These are phyloP conservation scores for Paramecium bursaria DNA, from an alignment of 73 alveolate genomes.

Conservation along the genomic window DNA sequence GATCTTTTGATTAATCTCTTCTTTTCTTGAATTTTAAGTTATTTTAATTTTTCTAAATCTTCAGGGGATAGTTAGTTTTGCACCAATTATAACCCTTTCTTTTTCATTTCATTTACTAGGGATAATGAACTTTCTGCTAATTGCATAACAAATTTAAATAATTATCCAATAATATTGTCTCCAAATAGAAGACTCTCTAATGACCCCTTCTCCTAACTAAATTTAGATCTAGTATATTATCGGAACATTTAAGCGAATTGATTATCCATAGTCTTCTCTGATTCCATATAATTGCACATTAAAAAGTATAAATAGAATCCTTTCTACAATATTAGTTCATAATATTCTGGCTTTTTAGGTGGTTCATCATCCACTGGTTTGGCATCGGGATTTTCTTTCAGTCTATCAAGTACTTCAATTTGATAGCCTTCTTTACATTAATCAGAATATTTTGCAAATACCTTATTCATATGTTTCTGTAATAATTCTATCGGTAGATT, in stretches of 20 bases:
- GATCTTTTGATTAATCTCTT: slow-evolving; percentile 37
- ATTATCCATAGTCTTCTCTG: slow-evolving; percentile 65
- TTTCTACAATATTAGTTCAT: slow-evolving; percentile 46
- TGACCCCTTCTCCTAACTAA: slow-evolving; percentile 43
- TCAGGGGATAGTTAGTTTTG: slow-evolving; percentile 48
- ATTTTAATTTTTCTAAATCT: slow-evolving; percentile 23
- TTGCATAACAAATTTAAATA: slow-evolving; percentile 67
- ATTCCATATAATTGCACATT: slow-evolving; percentile 63
- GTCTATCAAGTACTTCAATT: slow-evolving; percentile 6
- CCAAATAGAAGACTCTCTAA: slow-evolving; percentile 71
- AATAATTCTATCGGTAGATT: slow-evolving; percentile 60
- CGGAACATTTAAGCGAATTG: slow-evolving; percentile 64
- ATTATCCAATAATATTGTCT: slow-evolving; percentile 65
- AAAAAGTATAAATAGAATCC: slow-evolving; percentile 58
- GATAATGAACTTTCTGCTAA: slow-evolving; percentile 62
- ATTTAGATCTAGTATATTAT: not conserved
- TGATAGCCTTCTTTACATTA: slow-evolving; percentile 58
- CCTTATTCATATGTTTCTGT: slow-evolving; percentile 64
- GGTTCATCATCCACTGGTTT: not conserved
- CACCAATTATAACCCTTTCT: slow-evolving; percentile 1
- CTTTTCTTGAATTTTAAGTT: slow-evolving; percentile 46
- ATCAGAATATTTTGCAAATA: slow-evolving; percentile 45
- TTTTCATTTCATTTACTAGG: slow-evolving; percentile 55
- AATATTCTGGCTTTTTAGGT: slow-evolving; percentile 48
- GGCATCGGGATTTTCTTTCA: slow-evolving; percentile 58